Conservation (phyloP, 2,329 filamentous ascomycete genomes). For the Botryosphaeria dothidea region DNA sequence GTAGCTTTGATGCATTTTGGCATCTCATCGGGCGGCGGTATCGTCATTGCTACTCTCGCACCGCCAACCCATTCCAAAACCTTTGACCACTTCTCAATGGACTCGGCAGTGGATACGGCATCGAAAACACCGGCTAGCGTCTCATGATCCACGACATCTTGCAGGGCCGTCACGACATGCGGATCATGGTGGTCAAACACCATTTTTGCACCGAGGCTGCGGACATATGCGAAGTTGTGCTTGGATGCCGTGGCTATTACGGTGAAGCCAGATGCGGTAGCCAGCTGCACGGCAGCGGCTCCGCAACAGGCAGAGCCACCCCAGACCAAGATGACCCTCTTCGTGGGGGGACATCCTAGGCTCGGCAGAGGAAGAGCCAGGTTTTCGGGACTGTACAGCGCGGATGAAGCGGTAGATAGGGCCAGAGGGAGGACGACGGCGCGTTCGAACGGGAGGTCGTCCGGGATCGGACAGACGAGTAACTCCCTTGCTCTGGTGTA, state of each 20-base stretch:
- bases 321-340: slow-evolving; percentile 48
- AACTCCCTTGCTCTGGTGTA: slow-evolving; percentile 21
- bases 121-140: neutral
- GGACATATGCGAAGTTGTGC: slow-evolving; percentile 47
- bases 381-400: slow-evolving; percentile 9
- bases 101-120: neutral
- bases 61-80: neutral
- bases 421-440: slow-evolving; percentile 17
- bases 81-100: neutral
- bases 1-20: neutral
- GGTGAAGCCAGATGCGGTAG: slow-evolving; percentile 45
- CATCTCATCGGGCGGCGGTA: neutral
- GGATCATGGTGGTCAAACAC: neutral
- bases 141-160: slow-evolving; percentile 7
- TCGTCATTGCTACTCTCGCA: neutral
- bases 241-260: slow-evolving; percentile 47
- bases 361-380: slow-evolving; percentile 5
- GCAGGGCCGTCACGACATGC: slow-evolving; percentile 14
- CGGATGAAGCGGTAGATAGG: slow-evolving; percentile 18
- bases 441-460: slow-evolving; percentile 10
- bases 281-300: slow-evolving; percentile 49
- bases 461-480: slow-evolving; percentile 13
- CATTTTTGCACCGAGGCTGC: slow-evolving; percentile 38
- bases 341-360: slow-evolving; percentile 15
- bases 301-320: slow-evolving; percentile 54